Base-by-base conservation (phyloP, 1,284 basidiomycete species). In the Boletus albobrunnescens region DNA sequence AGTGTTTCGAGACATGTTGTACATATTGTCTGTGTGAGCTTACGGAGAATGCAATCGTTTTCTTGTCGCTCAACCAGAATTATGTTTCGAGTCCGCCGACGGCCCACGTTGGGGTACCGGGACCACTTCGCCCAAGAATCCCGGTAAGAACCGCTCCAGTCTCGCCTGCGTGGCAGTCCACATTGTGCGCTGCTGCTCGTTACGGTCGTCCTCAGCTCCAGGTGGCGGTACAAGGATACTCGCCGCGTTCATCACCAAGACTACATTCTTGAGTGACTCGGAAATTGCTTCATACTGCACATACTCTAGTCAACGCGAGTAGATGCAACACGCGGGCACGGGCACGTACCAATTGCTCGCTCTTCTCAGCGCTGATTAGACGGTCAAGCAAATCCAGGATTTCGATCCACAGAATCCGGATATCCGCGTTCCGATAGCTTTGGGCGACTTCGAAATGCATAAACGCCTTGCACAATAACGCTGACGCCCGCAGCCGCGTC, bases 181-280 rank as follows among this genome's bases (percentile, higher is more conserved):
- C 35, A 96, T 69, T 1, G 81, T 82, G 49, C 76, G 77, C 59
- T 94, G 91, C 44, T 77, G 77, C 38, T 82, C 78, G 41, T 78
- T 76, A 38, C 86, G 78, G 32, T 70, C 60, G 49, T 82, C 74
- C 43, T 77, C 76, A 1, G 64, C 57, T 3, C 68, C 56, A 20
- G 75, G 71, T 8, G 89, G 86, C 1, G 88, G 87, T 4, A 92
- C 76, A 17, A 98, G 78, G 46, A 95, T 81, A 4, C 80, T 78
- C 0, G 86, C 85, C 1, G 92, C 89, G 61, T 94, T 85, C 93
- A 99, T 95, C 36, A 99, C 96, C 42, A 99, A 78, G 20, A 99
- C 71, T 27, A 97, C 90, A 65, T 99, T 99, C 72, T 99, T 99
- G 56, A 99, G 76, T 6, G 93, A 94, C 69, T 99, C 96, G 0